phyloP scores from a whole-genome alignment of 2,329 filamentous ascomycete species.

The Rhexocercosporidium sp. region DNA sequence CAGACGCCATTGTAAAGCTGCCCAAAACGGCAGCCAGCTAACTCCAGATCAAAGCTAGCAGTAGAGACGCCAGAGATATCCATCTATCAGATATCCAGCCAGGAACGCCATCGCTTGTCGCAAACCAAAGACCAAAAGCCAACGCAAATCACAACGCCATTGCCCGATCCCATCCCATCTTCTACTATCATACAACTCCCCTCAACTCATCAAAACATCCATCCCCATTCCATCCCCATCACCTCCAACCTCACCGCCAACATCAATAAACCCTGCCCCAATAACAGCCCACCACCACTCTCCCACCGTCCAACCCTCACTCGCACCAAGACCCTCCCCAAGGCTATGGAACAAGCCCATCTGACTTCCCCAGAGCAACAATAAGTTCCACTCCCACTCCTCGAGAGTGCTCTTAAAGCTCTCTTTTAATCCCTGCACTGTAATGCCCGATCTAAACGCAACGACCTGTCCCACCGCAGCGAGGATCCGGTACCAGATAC shows the following conservation, averaged over 20 bases:
- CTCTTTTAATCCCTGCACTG: slow-evolving; percentile 56
- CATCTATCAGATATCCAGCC: background rate
- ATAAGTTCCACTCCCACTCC: slow-evolving; percentile 64
- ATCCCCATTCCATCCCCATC: background rate
- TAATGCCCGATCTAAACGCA: slow-evolving; percentile 65
- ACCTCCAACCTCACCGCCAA: background rate
- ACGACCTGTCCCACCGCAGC: slow-evolving; percentile 66
- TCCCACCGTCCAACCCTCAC: slow-evolving; percentile 51
- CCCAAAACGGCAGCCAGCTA: background rate
- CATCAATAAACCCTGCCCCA: slow-evolving; percentile 36
- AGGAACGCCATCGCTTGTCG: background rate
- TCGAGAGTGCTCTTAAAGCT: slow-evolving; percentile 64
- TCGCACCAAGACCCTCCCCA: slow-evolving; percentile 41
- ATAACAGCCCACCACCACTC: slow-evolving; percentile 74
- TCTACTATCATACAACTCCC: slow-evolving; percentile 4
- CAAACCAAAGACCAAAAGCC: background rate
- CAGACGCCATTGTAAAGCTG: too few species aligned
- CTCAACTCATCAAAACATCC: background rate
- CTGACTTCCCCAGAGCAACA: slow-evolving; percentile 62
- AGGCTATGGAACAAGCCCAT: slow-evolving; percentile 48
- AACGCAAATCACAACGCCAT: background rate
- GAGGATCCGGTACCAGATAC: slow-evolving; percentile 68
- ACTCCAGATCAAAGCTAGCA: background rate
- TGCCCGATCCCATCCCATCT: background rate
- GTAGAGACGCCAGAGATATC: background rate